Conservation (phyloP, 2,329 filamentous ascomycete genomes). For the Epichloe typhina region DNA sequence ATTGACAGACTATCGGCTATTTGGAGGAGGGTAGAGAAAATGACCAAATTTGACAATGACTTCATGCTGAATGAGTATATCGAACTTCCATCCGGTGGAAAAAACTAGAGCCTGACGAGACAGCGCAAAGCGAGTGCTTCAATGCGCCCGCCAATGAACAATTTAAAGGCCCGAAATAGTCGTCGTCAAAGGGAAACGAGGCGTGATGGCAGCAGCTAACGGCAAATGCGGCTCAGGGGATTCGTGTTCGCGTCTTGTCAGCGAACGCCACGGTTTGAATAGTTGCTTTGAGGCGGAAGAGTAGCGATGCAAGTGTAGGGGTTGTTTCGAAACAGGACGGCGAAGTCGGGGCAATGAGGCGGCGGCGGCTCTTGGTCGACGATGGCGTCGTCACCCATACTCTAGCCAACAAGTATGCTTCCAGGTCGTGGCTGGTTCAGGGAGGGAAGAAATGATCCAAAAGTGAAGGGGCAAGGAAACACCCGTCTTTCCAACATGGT, state of each 20-base stretch:
- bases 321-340: not conserved
- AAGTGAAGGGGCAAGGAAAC: not conserved
- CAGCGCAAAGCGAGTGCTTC: not conserved
- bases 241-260: not conserved
- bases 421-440: not conserved
- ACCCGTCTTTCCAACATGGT: too few species aligned
- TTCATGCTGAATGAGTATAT: slow-evolving; percentile 22
- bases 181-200: not conserved
- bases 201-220: not conserved
- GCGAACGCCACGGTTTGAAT: not conserved
- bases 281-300: not conserved
- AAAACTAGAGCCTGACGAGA: not conserved
- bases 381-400: not conserved
- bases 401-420: not conserved
- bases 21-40: slow-evolving; percentile 1
- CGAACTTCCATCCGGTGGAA: not conserved
- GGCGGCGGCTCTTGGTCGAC: not conserved
- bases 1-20: slow-evolving; percentile 14
- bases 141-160: not conserved
- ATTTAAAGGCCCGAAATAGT: not conserved
- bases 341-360: not conserved
- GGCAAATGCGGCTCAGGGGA: not conserved
- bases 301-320: not conserved
- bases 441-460: not conserved
- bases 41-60: slow-evolving; percentile 14